Percentiles rank a stretch among this genome's conserved stretches.
Evolutionary conservation across 352 stramenopile genomes (phyloP).

Genomic region (Globisporangium cylindrosporum): DNA sequence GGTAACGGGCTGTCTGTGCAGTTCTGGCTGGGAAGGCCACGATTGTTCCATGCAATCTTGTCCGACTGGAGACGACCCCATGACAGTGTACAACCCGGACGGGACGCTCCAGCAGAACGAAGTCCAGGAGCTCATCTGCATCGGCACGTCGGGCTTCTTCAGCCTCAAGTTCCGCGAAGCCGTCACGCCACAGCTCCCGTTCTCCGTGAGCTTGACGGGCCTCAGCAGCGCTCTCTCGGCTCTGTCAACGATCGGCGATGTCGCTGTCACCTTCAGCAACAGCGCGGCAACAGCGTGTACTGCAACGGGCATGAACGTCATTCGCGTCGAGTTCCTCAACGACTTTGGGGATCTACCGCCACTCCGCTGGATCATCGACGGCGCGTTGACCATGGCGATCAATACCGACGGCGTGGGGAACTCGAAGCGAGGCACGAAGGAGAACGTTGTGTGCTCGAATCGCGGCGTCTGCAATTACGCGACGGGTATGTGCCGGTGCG

Average conservation of each 20-base stretch:
- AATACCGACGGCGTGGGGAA: slow-evolving; percentile 38
- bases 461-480: slow-evolving; percentile 46
- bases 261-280: slow-evolving; percentile 45
- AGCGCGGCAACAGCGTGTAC: slow-evolving; percentile 37
- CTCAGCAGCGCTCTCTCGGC: slow-evolving; percentile 35
- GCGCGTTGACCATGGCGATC: slow-evolving; percentile 49
- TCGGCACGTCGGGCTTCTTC: slow-evolving; percentile 55
- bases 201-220: slow-evolving; percentile 24
- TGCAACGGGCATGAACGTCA: slow-evolving; percentile 41
- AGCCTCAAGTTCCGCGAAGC: slow-evolving; percentile 70
- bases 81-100: slow-evolving; percentile 42
- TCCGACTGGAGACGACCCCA: slow-evolving; percentile 86
- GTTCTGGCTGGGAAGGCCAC: slow-evolving; percentile 85
- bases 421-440: slow-evolving; percentile 60
- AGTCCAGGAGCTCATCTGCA: slow-evolving; percentile 75
- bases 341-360: slow-evolving; percentile 65
- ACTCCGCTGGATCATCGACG: slow-evolving; percentile 64
- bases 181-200: slow-evolving; percentile 53
- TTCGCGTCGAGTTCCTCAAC: slow-evolving; percentile 62
- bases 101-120: slow-evolving; percentile 68
- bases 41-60: slow-evolving; percentile 87
- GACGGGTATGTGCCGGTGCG: slow-evolving; percentile 59
- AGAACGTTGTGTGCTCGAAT: slow-evolving; percentile 62
- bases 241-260: slow-evolving; percentile 46
- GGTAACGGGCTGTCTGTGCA: slow-evolving; percentile 83